These are phyloP conservation scores for Colletotrichum caudatum DNA, from an alignment of 2,329 filamentous ascomycete genomes.

Conservation along the genomic window DNA sequence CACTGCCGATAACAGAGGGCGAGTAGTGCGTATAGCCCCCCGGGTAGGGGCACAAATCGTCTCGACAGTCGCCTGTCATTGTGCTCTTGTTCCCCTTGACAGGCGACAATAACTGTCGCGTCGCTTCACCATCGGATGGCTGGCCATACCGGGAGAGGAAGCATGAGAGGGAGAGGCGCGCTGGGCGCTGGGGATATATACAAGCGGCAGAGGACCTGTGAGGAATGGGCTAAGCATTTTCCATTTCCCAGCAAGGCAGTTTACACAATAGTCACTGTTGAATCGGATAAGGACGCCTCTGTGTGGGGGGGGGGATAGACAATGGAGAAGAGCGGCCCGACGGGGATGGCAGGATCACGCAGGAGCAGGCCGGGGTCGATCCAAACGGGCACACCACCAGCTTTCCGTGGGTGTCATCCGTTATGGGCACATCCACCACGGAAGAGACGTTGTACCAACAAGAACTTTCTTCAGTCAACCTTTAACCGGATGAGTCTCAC, in stretches of 20 bases:
- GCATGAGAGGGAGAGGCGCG: constrained; percentile 14
- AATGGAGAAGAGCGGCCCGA: constrained; percentile 29
- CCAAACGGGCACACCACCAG: constrained; percentile 38
- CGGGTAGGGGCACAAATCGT: constrained; percentile 50
- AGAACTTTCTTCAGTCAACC: constrained; percentile 28
- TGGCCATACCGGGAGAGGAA: constrained; percentile 31
- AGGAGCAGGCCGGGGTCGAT: constrained; percentile 28
- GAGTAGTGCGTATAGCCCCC: constrained; percentile 54
- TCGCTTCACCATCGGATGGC: constrained; percentile 35
- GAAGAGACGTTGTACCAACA: constrained; percentile 41
- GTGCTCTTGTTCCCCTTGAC: constrained; percentile 35
- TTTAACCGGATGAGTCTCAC: not conserved
- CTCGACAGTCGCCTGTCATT: constrained; percentile 54
- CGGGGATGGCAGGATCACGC: constrained; percentile 28
- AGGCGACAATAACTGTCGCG: constrained; percentile 37
- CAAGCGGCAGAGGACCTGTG: constrained; percentile 8
- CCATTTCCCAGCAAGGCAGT: constrained; percentile 26
- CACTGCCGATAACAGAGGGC: constrained; percentile 55
- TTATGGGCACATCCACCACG: constrained; percentile 38
- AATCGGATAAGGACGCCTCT: constrained; percentile 9
- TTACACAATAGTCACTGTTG: constrained; percentile 11
- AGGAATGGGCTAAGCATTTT: constrained; percentile 18
- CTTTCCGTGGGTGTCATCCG: constrained; percentile 40
- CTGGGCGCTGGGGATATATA: constrained; percentile 40
- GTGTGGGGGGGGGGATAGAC: not conserved